Evolutionary conservation across 2,329 filamentous ascomycete species (phyloP).

Genomic region (Aspergillus sclerotialis): DNA sequence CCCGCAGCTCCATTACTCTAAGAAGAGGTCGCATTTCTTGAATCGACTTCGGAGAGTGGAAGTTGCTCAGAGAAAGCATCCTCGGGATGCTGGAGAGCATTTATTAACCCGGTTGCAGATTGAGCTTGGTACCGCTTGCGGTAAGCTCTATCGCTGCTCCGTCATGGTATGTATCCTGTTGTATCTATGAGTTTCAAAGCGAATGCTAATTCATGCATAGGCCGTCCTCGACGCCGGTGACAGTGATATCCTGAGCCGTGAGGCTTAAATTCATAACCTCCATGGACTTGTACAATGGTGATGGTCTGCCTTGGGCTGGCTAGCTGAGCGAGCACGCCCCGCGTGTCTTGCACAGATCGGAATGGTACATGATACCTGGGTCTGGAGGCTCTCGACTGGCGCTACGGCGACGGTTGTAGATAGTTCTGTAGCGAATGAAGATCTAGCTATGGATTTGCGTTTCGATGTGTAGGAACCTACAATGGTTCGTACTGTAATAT

Average conservation of each 20-base stretch:
- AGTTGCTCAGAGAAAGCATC: not conserved
- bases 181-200: no score
- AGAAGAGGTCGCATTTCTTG: conserved; percentile 68
- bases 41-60: conserved; percentile 2
- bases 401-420: not conserved
- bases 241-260: not conserved
- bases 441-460: not conserved
- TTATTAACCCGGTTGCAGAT: conserved; percentile 67
- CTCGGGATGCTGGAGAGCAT: conserved; percentile 17
- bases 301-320: no score
- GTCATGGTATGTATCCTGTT: conserved; percentile 64
- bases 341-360: no score
- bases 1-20: conserved; percentile 54
- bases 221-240: not conserved
- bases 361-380: no score
- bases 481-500: no score
- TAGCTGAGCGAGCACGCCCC: no score
- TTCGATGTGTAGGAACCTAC: no score
- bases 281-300: no score
- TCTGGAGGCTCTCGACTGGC: no score
- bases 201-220: no score
- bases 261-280: no score
- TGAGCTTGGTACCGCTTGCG: conserved; percentile 94
- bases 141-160: conserved; percentile 97
- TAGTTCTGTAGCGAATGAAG: not conserved